Evolutionary conservation across 495 filamentous ascomycete genomes (phyloP), one percentile per base, ranked within the genome.

Genomic region (Copromyces sp.): DNA sequence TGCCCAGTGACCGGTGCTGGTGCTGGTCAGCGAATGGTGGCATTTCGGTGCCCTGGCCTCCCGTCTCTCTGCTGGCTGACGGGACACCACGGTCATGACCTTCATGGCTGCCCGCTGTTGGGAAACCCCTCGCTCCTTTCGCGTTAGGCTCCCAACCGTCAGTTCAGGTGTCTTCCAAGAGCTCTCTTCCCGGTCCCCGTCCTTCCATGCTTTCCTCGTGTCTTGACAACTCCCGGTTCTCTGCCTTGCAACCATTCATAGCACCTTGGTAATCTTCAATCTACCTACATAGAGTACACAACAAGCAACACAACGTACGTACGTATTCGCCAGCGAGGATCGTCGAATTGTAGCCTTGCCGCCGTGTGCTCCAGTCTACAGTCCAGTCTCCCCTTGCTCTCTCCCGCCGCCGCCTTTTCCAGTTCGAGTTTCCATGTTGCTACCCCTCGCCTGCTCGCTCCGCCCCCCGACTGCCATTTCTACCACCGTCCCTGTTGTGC

Each of bases 371-470:
- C 29, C 69, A 70, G 39, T 32, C 16, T 3, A 29, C 40, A 47
- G 69, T 32, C 24, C 29, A 29, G 39, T 24, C 24, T 37, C 29
- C 69, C 39, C 69, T 70, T 45, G 40, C 69, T 20, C 37, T 69
- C 40, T 70, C 68, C 68, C 41, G 32, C 69, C 35, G 39, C 69
- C 39, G 29, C 69, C 53, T 65, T 35, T 65, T 65, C 53, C 53
- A 65, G 53, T 65, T 65, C 20, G 37, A 53, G 38, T 45, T 70
- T 70, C 69, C 17, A 53, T 59, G n/a, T 70, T 45, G 24, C 69
- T 71, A 42, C 69, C 40, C 47, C 69, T 61, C 69, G 32, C 41
- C 40, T 40, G n/a, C 35, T 61, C 69, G 42, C 69, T 71, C 69
- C 69, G 47, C 69, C 53, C 53, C 53, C 53, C 53, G 53, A 65